These are phyloP conservation scores for Nakaseomyces sp. DNA, from an alignment of 1,139 yeast genomes.

Conservation along the genomic window DNA sequence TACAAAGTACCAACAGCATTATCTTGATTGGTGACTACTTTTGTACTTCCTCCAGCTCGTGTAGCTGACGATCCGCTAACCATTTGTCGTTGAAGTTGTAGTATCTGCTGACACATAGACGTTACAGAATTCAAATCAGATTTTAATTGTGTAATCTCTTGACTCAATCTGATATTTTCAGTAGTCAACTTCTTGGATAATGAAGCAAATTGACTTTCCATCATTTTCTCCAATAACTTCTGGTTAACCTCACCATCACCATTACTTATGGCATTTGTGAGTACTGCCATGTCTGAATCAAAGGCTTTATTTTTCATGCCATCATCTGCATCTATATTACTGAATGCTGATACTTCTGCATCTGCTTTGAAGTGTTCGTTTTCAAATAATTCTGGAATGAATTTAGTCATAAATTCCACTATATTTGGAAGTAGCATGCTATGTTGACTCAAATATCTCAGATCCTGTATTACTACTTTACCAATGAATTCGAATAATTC, in stretches of 20 bases:
- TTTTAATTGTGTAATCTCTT: constrained; percentile 25
- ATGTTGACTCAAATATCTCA: constrained; percentile 21
- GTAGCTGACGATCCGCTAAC: background rate
- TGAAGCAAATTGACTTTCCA: constrained; percentile 21
- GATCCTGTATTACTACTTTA: constrained; percentile 26
- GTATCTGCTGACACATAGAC: constrained; percentile 24
- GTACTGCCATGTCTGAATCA: background rate
- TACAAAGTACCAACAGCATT: constrained; percentile 7
- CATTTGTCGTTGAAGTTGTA: constrained; percentile 23
- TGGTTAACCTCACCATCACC: constrained; percentile 2
- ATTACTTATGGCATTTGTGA: background rate
- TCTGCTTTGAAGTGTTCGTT: constrained; percentile 16
- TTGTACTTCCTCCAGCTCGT: background rate
- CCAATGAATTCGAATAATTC: constrained; percentile 30
- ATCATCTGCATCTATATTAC: constrained; percentile 6
- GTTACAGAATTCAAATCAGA: constrained; percentile 22
- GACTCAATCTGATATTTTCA: constrained; percentile 27
- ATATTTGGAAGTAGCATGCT: constrained; percentile 21
- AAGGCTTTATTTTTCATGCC: background rate
- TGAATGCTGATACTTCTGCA: constrained; percentile 3
- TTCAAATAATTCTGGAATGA: constrained; percentile 22
- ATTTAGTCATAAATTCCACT: constrained; percentile 20
- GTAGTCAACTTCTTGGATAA: constrained; percentile 25
- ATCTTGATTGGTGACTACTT: constrained; percentile 10
- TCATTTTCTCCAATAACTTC: constrained; percentile 8